Percentiles rank a stretch among this genome's conserved stretches.
These are phyloP conservation scores for Fusarium setosum DNA, from an alignment of 2,329 filamentous ascomycete genomes.

Conservation along the genomic window DNA sequence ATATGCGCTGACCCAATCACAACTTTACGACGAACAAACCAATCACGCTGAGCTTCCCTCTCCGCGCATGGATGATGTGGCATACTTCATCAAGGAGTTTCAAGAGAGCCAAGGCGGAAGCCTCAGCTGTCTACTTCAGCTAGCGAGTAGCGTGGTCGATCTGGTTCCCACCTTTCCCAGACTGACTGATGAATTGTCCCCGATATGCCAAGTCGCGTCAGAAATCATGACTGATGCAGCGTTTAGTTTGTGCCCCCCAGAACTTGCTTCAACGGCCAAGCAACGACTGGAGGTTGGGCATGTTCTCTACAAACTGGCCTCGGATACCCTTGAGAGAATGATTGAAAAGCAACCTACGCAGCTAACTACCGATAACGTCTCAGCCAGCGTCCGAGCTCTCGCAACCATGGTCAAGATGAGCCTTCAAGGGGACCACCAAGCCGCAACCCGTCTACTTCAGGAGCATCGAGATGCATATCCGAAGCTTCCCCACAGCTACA, in stretches of 20 bases:
- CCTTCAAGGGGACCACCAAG: conserved; percentile 51
- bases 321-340: conserved; percentile 55
- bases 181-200: conserved; percentile 56
- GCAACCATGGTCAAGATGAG: conserved; percentile 56
- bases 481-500: conserved; percentile 51
- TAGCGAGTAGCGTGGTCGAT: conserved; percentile 54
- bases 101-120: conserved; percentile 54
- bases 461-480: conserved; percentile 47
- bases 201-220: conserved; percentile 50
- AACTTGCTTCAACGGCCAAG: conserved; percentile 39
- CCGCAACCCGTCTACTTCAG: conserved; percentile 46
- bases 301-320: conserved; percentile 56
- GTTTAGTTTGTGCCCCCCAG: conserved; percentile 34
- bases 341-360: conserved; percentile 68
- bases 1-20: conserved; percentile 39
- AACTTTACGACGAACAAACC: conserved; percentile 19
- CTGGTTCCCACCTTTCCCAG: conserved; percentile 60
- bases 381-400: conserved; percentile 53
- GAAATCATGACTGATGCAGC: conserved; percentile 47
- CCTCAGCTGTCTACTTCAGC: conserved; percentile 54
- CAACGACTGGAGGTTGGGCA: conserved; percentile 54
- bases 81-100: conserved; percentile 58
- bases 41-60: conserved; percentile 22
- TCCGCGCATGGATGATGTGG: conserved; percentile 31
- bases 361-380: conserved; percentile 59